Base-by-base conservation (phyloP, 1,284 basidiomycete genomes). In the Rhodotorula sp. region DNA sequence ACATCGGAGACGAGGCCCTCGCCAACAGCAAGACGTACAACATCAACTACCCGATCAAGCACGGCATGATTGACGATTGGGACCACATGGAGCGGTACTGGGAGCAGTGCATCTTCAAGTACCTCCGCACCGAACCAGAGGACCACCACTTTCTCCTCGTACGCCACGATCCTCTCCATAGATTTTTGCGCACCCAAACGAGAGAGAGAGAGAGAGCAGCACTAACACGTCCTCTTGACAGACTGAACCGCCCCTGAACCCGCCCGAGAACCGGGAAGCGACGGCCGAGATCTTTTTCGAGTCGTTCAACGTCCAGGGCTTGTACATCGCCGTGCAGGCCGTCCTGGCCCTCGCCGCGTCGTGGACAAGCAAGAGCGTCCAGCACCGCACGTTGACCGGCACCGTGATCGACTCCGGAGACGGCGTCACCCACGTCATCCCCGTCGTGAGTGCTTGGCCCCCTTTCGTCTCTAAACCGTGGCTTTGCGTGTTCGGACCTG, bases 51-150 rank as follows among this genome's bases (percentile, higher is more conserved):
- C 97, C 97, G 31, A 98, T 99, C 80, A 88, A 92, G 67, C 97
- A 99, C 81, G 97, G 97, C 52, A 90, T 93, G 88, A 97, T 99
- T 80, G 97, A 99, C 77, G 98, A 99, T 81, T 99, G 97, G 97
- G 97, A 99, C 83, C 89, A 97, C 79, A 99, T 99, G 97, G 97
- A 99, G 82, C 86, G 97, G 16, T 99, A 76, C 66, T 99, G 95
- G 97, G 95, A 98, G 82, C 95, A 99, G 85, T 93, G 91, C 77
- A 99, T 99, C 86, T 99, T 99, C 89, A 99, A 99, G 84, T 99
- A 99, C 84, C 86, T 99, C 72, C 87, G 95, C 70, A 95, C 95
- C 19, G 97, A 99, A 83, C 97, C 97, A 19, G 97, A 99, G 83
- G 97, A 99, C 83, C 97, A 99, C 82, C 93, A 98, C 82, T 97